Base-by-base conservation (phyloP, 2,329 filamentous ascomycete genomes). In the Aspergillus sp. region DNA sequence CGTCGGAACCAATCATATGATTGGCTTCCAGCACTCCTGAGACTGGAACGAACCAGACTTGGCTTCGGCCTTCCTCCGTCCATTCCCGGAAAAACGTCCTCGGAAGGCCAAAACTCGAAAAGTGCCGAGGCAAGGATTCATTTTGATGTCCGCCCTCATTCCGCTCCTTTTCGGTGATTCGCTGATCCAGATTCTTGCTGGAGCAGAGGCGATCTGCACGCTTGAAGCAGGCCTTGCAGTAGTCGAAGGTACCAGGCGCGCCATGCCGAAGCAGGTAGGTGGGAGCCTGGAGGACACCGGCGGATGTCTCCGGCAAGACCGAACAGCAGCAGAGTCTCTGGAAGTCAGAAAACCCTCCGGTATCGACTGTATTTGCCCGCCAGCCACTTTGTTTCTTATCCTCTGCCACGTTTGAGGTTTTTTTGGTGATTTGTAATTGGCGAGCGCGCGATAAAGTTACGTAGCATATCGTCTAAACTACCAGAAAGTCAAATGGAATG, bases 71-170 rank as follows among this genome's bases (percentile, higher is more conserved):
- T 71, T 67, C 62, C 57, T 57, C 50, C 57, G 50, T 48, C 41
- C 45, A 39, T 58, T 60, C 40, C 62, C 68, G 68, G 68, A 70
- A 71, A 61, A 59, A 60, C 50, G 41, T 50, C 55, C 53, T 66
- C 66, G 56, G 41, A 43, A 49, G 45, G 52, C 53, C 56, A 61
- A 62, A 45, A 48, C 33, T 54, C 55, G 54, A 61, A 64, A 64
- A 64, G 33, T 63, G 59, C 62, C 61, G 62, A 64, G 61, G 56
- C 50, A 56, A 44, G 46, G 23, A 52, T 53, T 48, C 23, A 51
- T 48, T 40, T 27, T 55, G 57, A 46, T 27, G 21, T 6, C 35
- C n/a, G 37, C 23, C 21, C 23, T 44, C n/a, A 37, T 14, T 7
- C 9, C 35, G 19, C 33, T 54, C 43, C 46, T 7, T 15, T 14